Base-by-base conservation (phyloP, 139 green algal species). In the Gonium pectorale region DNA sequence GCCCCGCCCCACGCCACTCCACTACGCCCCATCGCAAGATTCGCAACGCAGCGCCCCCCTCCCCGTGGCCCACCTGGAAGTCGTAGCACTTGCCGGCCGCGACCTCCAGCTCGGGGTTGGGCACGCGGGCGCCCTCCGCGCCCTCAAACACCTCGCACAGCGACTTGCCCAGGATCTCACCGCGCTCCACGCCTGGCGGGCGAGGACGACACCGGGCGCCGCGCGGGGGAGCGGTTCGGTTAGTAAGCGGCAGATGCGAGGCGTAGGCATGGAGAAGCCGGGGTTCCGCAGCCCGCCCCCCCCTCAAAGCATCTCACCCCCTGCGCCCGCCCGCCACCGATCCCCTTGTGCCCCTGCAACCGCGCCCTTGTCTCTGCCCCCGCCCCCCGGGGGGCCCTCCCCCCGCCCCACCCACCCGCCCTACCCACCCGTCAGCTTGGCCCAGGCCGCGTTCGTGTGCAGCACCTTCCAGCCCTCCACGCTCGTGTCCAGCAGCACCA, bases 401-500 rank as follows among this genome's bases (percentile, higher is more conserved):
- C 33, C 8, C 33, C 3, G 5, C 5, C 13, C 63, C 63, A 8
- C 24, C 67, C 17, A 1, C 67, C 38, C 22, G 33, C 2, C 40
- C 22, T n/a, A n/a, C 69, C 13, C 52, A 84, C 86, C 86, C 33
- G 71, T 86, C 5, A 86, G 40, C 64, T 86, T 89, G 60, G 63
- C 40, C 70, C 70, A 86, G 2, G 70, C 81, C 11, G 35, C 26
- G 70, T 88, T 90, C 29, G 67, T 59, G 59, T 90, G 83, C 75
- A 88, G 41, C 56, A 90, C 64, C 33, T 56, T 79, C 77, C 81
- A 90, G 44, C 81, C 87, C 11, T 63, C 26, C 44, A 60, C 44
- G 41, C 51, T 80, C 6, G 60, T 79, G 67, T 90, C 87, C 35
- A 90, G 15, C 67, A 90, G 74, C 77, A 86, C 81, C 27, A 90